Percentiles rank a stretch among this genome's conserved stretches.
These are phyloP conservation scores for Sporothrix protearum DNA, from an alignment of 2,329 filamentous ascomycete genomes.

Conservation along the genomic window DNA sequence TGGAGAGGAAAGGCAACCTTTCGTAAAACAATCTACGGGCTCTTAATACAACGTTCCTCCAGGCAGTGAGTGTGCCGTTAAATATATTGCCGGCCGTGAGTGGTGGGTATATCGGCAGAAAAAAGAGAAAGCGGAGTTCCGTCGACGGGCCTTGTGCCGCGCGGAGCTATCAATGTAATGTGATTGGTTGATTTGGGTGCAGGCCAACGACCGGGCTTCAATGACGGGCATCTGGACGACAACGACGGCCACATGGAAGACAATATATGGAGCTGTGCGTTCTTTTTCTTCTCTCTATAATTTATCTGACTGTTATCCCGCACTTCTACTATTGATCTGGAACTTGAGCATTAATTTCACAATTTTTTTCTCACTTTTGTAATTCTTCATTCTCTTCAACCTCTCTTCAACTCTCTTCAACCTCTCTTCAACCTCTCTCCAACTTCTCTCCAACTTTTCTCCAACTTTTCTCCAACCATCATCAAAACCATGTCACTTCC, in stretches of 20 bases:
- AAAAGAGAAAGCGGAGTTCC: neutral
- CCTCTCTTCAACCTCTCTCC: no score
- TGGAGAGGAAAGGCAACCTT: neutral
- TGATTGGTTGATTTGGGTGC: neutral
- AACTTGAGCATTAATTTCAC: neutral
- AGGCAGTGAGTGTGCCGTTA: neutral
- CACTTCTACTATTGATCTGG: no score
- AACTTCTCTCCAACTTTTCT: no score
- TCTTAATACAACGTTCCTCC: neutral
- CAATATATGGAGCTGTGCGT: neutral
- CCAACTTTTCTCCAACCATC: no score
- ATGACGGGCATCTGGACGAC: neutral
- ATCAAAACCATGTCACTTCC: neutral
- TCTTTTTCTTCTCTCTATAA: neutral
- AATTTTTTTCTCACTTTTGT: neutral
- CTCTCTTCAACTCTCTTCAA: no score
- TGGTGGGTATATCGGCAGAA: neutral
- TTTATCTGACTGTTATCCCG: neutral
- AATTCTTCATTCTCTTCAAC: neutral
- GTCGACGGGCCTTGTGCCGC: neutral
- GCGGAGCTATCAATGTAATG: conserved; percentile 13
- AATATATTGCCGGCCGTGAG: neutral
- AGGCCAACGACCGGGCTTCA: neutral
- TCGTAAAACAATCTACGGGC: neutral
- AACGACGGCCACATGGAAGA: neutral